These are phyloP conservation scores for Rhizopogon sp. DNA, from an alignment of 768 basidiomycete genomes.

Conservation along the genomic window DNA sequence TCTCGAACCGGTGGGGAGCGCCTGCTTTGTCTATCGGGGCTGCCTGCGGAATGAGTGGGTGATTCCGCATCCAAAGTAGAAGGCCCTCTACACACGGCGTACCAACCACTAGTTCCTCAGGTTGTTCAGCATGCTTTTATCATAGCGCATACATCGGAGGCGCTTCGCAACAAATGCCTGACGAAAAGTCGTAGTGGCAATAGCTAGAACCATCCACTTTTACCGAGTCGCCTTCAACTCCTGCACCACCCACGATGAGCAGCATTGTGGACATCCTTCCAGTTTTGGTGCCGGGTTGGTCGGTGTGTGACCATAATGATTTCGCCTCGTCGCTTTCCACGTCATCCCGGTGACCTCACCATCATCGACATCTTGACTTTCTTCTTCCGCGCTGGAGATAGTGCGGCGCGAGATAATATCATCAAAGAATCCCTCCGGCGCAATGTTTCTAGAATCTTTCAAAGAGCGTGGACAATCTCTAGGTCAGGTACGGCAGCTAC, in stretches of 20 bases:
- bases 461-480: slow-evolving; percentile 68
- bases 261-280: slow-evolving; percentile 30
- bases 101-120: slow-evolving; percentile 10
- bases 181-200: slow-evolving; percentile 42
- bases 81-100: not conserved
- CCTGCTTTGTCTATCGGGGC: slow-evolving; percentile 30
- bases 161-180: slow-evolving; percentile 43
- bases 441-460: slow-evolving; percentile 67
- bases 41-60: slow-evolving; percentile 18
- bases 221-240: slow-evolving; percentile 73
- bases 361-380: slow-evolving; percentile 31
- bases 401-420: slow-evolving; percentile 18
- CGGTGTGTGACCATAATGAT: slow-evolving; percentile 23
- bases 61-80: slow-evolving; percentile 8
- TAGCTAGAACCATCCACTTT: slow-evolving; percentile 61
- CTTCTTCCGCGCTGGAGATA: slow-evolving; percentile 19
- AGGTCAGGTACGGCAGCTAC: slow-evolving; percentile 77
- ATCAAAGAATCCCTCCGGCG: slow-evolving; percentile 40
- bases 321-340: slow-evolving; percentile 59
- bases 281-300: slow-evolving; percentile 22
- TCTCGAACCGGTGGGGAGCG: slow-evolving; percentile 58
- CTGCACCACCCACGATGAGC: slow-evolving; percentile 42
- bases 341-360: slow-evolving; percentile 63
- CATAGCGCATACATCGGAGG: slow-evolving; percentile 74
- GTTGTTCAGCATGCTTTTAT: slow-evolving; percentile 22